Percentiles rank a stretch among this genome's conserved stretches.
Evolutionary conservation across 1,139 yeast genomes (phyloP).

Genomic region (Magnusiomyces paraingens): DNA sequence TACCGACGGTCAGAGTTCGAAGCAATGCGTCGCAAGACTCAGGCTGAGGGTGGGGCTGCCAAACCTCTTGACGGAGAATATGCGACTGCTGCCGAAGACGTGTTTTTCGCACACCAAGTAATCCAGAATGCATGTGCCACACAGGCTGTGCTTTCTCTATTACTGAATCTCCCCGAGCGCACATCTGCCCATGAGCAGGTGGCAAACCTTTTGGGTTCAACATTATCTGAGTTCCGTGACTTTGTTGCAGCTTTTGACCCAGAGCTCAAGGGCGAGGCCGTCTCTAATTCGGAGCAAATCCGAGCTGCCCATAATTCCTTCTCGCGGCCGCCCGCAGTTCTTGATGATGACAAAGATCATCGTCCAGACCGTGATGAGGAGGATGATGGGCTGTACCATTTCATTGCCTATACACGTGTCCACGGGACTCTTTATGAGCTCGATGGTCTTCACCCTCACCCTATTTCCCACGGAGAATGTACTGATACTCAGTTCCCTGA

Average conservation of each 20-base stretch:
- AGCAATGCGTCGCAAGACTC: constrained; percentile 8
- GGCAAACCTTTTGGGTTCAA: neutral
- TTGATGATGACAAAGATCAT: constrained; percentile 36
- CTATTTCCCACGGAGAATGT: constrained; percentile 46
- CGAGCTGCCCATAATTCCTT: constrained; percentile 60
- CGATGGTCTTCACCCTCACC: constrained; percentile 58
- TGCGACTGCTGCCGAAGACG: constrained; percentile 33
- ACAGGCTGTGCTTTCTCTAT: constrained; percentile 59
- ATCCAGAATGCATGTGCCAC: constrained; percentile 76
- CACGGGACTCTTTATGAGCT: constrained; percentile 53
- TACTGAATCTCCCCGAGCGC: constrained; percentile 39
- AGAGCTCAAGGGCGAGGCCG: constrained; percentile 55
- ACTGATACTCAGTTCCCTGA: constrained; percentile 9
- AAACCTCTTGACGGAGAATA: constrained; percentile 43
- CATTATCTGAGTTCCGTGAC: constrained; percentile 41
- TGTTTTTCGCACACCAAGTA: constrained; percentile 61
- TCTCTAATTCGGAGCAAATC: constrained; percentile 55
- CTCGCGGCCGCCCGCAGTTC: constrained; percentile 49
- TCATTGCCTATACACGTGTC: constrained; percentile 47
- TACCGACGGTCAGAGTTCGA: constrained; percentile 37
- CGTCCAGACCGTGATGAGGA: constrained; percentile 33
- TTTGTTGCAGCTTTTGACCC: constrained; percentile 54
- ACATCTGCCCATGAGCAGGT: neutral
- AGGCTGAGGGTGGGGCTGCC: constrained; percentile 19
- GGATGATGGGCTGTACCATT: constrained; percentile 56